Evolutionary conservation across 2,329 filamentous ascomycete genomes (phyloP), one percentile per base, ranked within the genome.

Genomic region (Bipolaris gigantea): DNA sequence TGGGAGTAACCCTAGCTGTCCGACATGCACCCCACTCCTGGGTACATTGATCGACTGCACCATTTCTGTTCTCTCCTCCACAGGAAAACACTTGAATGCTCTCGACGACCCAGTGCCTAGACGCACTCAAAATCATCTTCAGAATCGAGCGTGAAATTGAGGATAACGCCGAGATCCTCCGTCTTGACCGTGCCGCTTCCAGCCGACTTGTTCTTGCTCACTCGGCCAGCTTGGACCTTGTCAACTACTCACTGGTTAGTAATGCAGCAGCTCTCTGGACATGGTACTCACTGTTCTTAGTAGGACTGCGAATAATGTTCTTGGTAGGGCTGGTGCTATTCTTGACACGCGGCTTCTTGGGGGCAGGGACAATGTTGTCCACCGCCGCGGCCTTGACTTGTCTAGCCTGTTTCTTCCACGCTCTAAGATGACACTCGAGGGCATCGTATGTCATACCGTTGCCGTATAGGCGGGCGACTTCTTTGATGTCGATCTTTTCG

Each of bases 371-470:
- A 1, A 44, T 16, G 35, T 50, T 45, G 2, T 35, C 58, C 0
- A 18, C 39, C 2, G 62, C 65, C 6, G 65, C 62, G 0, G 35
- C 52, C 27, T 59, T 61, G 13, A 81, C 67, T 0, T 59, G 56
- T 0, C 68, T 64, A 0, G 79, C 78, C 1, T 68, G 44, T 43
- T 75, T 75, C 43, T 79, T 80, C 55, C 75, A 76, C 41, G 71
- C 73, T 39, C 78, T 76, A 33, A 83, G 75, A 2, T 73, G 75
- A 39, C 73, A 73, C 55, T 82, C 76, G 21, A 83, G 74, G 0
- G 79, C 69, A 55, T 81, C 72, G 66, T 80, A 80, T 0, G 77
- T 81, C 0, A 78, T 77, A 0, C 74, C 76, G 7, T 73, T 60
- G 1, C 77, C 79, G 58, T 78, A 83, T 47, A 78, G 65, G 2